Percentiles rank a stretch among this genome's conserved stretches.
These are phyloP conservation scores for Fusarium sp. DNA, from an alignment of 2,329 filamentous ascomycete species.

Conservation along the genomic window DNA sequence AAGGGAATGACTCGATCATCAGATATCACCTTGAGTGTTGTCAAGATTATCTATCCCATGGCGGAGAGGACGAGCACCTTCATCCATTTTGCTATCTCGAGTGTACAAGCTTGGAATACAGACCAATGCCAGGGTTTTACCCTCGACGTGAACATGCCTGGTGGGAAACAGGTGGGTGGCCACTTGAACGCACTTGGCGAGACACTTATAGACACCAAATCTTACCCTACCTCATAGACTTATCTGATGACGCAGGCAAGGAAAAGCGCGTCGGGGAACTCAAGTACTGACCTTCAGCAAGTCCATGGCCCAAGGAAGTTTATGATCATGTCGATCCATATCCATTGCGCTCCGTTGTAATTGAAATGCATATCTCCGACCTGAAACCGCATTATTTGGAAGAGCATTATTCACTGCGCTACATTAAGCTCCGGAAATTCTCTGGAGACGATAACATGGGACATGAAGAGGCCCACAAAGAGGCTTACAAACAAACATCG, in stretches of 20 bases:
- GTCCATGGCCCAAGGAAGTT: background rate
- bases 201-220: accelerated
- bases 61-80: background rate
- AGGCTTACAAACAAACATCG: background rate
- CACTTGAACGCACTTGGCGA: accelerated
- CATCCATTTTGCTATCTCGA: background rate
- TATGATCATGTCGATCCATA: too few relatives aligned
- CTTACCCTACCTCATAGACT: background rate
- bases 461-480: background rate
- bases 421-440: background rate
- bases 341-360: too few relatives aligned
- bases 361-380: too few relatives aligned
- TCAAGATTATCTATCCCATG: background rate
- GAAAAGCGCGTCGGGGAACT: accelerated
- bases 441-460: background rate
- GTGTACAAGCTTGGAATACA: background rate
- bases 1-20: accelerated
- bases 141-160: background rate
- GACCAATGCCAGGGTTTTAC: background rate
- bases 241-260: background rate
- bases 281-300: background rate
- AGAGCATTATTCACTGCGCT: accelerated
- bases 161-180: background rate
- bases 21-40: background rate
- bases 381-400: accelerated